Evolutionary conservation across 2,329 filamentous ascomycete species (phyloP), one percentile per base, ranked within the genome.

Genomic region (Colletotrichum falcatum): DNA sequence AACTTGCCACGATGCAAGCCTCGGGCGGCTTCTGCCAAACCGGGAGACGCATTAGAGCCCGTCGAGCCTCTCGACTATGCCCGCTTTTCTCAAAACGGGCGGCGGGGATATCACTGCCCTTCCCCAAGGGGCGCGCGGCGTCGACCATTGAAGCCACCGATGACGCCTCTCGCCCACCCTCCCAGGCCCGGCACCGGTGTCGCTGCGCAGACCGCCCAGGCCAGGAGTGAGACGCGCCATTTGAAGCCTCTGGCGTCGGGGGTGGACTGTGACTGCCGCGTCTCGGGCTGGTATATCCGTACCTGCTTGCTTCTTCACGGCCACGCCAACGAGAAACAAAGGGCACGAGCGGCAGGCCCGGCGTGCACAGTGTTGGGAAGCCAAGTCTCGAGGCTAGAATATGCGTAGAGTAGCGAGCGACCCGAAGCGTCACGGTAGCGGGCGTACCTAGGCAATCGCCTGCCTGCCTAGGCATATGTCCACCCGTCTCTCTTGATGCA

Each of bases 211-310:
- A 59, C 64, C 54, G 58, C 58, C 64, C 35, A 62, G 51, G 33
- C 44, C 64, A 44, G 37, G 64, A 54, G 44, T 59, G 67, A 70
- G 67, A 70, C 63, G 67, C 67, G 54, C 67, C 64, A 65, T 62
- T 62, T n/a, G 63, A 44, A 66, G 67, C 51, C 67, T 62, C 58
- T 48, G 23, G 48, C n/a, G 8, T 37, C 30, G 33, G 55, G 54
- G 66, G 55, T 51, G 39, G 37, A 56, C 30, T 33, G 42, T 23
- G 60, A 26, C 26, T 12, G 51, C 35, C 35, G 58, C 53, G 30
- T 39, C 28, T 35, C 30, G 42, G 35, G 23, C 58, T 53, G 14
- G 16, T 44, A 23, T 30, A 33, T 7, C 30, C 30, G 4, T 33
- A 33, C 30, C 30, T 33, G 14, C 11, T 58, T 58, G 42, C 46